These are phyloP conservation scores for Pyrenochaeta sp. DNA, from an alignment of 2,329 filamentous ascomycete species.

Conservation along the genomic window DNA sequence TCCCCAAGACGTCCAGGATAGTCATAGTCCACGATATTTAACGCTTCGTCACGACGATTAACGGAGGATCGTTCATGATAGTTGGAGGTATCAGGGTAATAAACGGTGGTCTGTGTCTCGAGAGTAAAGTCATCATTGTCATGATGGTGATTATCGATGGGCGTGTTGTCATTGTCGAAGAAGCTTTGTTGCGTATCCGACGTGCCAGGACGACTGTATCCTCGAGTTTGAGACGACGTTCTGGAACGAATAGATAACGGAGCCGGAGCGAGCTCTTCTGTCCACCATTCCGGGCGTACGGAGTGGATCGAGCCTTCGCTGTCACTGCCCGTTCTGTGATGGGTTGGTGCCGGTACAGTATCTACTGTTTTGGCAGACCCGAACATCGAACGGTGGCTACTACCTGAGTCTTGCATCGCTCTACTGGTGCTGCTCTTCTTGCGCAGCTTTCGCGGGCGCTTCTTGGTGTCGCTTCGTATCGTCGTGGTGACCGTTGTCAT, in stretches of 20 bases:
- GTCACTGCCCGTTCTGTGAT: conserved; percentile 9
- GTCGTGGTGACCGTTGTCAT: conserved; percentile 18
- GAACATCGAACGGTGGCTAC: background rate
- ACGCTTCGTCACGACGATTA: no score
- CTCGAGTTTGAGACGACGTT: conserved; percentile 8
- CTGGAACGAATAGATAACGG: conserved; percentile 4
- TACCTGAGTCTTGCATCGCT: conserved; percentile 1
- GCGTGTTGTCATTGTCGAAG: background rate
- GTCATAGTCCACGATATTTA: no score
- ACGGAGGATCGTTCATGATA: conserved; percentile 1
- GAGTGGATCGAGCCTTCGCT: conserved; percentile 2
- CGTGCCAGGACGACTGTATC: conserved; percentile 4
- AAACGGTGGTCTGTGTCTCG: no score
- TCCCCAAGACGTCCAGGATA: no score
- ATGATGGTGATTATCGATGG: conserved; percentile 1
- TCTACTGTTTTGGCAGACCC: background rate
- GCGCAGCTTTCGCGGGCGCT: conserved; percentile 7
- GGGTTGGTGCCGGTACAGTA: background rate
- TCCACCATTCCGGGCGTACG: conserved; percentile 12
- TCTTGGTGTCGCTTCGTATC: background rate
- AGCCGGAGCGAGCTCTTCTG: conserved; percentile 3
- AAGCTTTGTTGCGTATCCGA: conserved; percentile 10
- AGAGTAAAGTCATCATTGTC: background rate
- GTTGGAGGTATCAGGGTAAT: background rate
- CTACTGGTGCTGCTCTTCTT: conserved; percentile 15